Evolutionary conservation across 192 early-diverging fungal genomes (phyloP).

Genomic region (Phycomyces nitens): DNA sequence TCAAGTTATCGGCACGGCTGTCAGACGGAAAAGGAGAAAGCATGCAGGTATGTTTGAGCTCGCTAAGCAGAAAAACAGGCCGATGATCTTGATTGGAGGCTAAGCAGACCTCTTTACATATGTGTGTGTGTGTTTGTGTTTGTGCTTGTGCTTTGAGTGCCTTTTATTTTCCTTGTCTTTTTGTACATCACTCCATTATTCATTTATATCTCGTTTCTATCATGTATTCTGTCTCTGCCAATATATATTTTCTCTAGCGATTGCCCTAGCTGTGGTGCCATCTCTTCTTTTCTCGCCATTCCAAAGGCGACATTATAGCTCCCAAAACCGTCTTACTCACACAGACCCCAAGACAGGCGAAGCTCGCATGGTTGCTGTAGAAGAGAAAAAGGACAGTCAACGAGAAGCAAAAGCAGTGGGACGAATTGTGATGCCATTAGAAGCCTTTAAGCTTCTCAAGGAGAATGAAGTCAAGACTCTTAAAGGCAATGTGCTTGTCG

Average conservation of each 20-base stretch:
- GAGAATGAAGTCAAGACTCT: slow-evolving; percentile 42
- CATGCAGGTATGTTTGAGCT: slow-evolving; percentile 93
- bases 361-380: slow-evolving; percentile 88
- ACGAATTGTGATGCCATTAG: slow-evolving; percentile 60
- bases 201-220: slow-evolving; percentile 3
- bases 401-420: slow-evolving; percentile 75
- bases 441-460: slow-evolving; percentile 63
- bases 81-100: slow-evolving; percentile 95
- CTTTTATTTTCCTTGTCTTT: slow-evolving; percentile 2
- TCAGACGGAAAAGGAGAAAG: slow-evolving; percentile 85
- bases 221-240: not conserved
- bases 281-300: not conserved
- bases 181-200: not conserved
- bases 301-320: not conserved
- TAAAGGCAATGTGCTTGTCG: slow-evolving; percentile 88
- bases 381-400: slow-evolving; percentile 60
- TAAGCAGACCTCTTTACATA: slow-evolving; percentile 32
- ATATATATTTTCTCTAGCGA: not conserved
- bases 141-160: slow-evolving; percentile 5
- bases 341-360: slow-evolving; percentile 68
- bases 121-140: not conserved
- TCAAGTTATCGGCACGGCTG: slow-evolving; percentile 70
- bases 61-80: slow-evolving; percentile 79
- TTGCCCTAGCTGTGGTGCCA: not conserved
- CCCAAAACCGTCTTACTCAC: slow-evolving; percentile 61